Percentiles rank a stretch among this genome's conserved stretches.
Conservation (phyloP, 805 yeast species). For the Kluyveromyces nonfermentans region DNA sequence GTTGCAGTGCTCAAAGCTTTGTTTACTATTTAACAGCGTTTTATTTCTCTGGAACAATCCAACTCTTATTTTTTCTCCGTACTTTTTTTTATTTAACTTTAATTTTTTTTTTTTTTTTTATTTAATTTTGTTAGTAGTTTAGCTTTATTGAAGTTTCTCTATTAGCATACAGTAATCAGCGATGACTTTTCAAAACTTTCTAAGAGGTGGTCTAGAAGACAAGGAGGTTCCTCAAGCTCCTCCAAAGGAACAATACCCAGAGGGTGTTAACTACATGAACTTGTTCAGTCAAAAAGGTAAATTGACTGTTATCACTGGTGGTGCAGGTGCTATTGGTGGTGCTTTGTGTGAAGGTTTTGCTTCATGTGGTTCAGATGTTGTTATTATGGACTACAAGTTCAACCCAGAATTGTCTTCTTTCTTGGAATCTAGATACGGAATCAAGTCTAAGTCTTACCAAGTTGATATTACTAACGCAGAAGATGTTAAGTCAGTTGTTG, state of each 20-base stretch:
- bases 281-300: constrained; percentile 73
- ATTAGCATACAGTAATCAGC: background rate
- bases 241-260: constrained; percentile 11
- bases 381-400: constrained; percentile 12
- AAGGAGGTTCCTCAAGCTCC: constrained; percentile 11
- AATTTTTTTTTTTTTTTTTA: no score
- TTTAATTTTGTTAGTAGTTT: no score
- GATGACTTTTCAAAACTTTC: constrained; percentile 11
- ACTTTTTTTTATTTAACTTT: no score
- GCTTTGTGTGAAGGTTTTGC: constrained; percentile 77
- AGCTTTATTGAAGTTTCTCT: no score
- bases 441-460: constrained; percentile 46
- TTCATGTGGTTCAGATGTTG: constrained; percentile 64
- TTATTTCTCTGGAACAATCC: no score
- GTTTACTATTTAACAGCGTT: no score
- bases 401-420: constrained; percentile 14
- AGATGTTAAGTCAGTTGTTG: constrained; percentile 22
- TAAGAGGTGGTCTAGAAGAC: constrained; percentile 10
- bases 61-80: no score
- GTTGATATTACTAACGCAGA: constrained; percentile 25
- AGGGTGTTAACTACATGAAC: constrained; percentile 33
- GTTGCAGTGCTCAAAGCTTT: no score
- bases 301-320: constrained; percentile 75
- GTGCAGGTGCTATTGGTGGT: constrained; percentile 75
- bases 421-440: constrained; percentile 38